Base-by-base conservation (phyloP, 2,329 filamentous ascomycete species). In the Aspergillus neoniger region DNA sequence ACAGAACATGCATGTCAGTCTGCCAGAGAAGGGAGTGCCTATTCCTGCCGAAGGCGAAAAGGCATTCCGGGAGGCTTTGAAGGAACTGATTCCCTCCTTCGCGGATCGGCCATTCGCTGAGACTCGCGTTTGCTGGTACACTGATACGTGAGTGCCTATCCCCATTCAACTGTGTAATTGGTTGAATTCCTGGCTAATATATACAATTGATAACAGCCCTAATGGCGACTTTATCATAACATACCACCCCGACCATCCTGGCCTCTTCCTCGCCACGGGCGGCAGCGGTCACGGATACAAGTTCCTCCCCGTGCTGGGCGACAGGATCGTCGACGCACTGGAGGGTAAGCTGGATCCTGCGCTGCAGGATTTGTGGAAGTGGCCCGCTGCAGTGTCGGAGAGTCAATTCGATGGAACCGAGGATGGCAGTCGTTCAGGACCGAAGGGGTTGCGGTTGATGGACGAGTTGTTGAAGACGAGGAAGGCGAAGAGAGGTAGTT, bases 81-180 rank as follows among this genome's bases (percentile, higher is more conserved):
- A 76, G 12, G 81, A 86, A 61, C 82, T 90, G 67, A 79, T 91
- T 4, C 87, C 89, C 1, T 80, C 80, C 9, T 79, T 91, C 17
- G 81, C 80, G 53, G 79, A 82, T 23, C 80, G 89, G 25, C 84
- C 85, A 1, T 91, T 90, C 77, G 76, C 77, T 60, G 79, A 80
- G 56, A 88, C 86, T 2, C 81, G 88, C 23, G 76, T 91, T 56
- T 92, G 89, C 77, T 92, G 89, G 89, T 92, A 92, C 72, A 86
- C 86, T 5, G 89, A 92, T 76, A 92, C 89, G 67, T 79, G 71
- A 66, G 76, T 73, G 23, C 23, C 28, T 14, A 41, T 6, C 14
- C 32, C 9, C 10, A 14, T 36, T 36, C 32, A 15, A 1, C 2
- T 14, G 2, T 36, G 2, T 6, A 32, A 10, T 2, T 14, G 32